phyloP scores from a whole-genome alignment of 1,284 basidiomycete species.

The Xerocomus nothofagi region DNA sequence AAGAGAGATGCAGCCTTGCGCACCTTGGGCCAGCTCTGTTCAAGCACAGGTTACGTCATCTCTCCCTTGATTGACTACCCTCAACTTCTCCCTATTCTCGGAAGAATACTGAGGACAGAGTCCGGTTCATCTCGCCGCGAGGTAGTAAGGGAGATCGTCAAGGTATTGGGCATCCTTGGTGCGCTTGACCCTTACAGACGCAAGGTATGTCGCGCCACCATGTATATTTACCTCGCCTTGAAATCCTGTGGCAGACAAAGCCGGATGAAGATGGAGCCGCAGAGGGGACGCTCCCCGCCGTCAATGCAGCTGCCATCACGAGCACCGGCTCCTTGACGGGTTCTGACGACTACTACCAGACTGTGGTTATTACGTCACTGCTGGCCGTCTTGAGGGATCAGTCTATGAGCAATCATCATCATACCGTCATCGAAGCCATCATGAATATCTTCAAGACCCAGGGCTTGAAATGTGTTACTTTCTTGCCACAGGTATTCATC shows the following conservation, averaged over 20 bases:
- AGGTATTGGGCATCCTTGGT: slow-evolving; percentile 94
- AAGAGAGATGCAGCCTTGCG: slow-evolving; percentile 95
- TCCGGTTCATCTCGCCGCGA: slow-evolving; percentile 83
- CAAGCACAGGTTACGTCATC: slow-evolving; percentile 95
- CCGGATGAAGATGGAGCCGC: slow-evolving; percentile 75
- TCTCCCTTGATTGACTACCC: slow-evolving; percentile 91
- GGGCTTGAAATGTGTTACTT: slow-evolving; percentile 94
- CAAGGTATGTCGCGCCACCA: slow-evolving; percentile 56
- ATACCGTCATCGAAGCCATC: slow-evolving; percentile 95
- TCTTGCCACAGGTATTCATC: slow-evolving; percentile 81
- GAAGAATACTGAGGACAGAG: slow-evolving; percentile 87
- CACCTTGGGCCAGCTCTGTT: slow-evolving; percentile 93
- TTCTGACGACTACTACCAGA: slow-evolving; percentile 97
- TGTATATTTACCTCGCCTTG: slow-evolving; percentile 5
- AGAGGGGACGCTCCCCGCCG: slow-evolving; percentile 65
- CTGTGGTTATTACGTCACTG: slow-evolving; percentile 90
- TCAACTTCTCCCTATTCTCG: slow-evolving; percentile 84
- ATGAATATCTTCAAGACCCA: slow-evolving; percentile 99
- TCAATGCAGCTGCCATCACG: slow-evolving; percentile 57
- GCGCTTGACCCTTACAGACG: slow-evolving; percentile 97
- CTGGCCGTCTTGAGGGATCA: slow-evolving; percentile 90
- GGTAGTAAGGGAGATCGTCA: slow-evolving; percentile 87
- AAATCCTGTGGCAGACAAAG: slow-evolving; percentile 48
- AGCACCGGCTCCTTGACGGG: slow-evolving; percentile 48
- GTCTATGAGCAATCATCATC: slow-evolving; percentile 82